Percentiles rank a stretch among this genome's conserved stretches.
Conservation (phyloP, 768 basidiomycete species). For the Rhodotorula kratochvilovae region DNA sequence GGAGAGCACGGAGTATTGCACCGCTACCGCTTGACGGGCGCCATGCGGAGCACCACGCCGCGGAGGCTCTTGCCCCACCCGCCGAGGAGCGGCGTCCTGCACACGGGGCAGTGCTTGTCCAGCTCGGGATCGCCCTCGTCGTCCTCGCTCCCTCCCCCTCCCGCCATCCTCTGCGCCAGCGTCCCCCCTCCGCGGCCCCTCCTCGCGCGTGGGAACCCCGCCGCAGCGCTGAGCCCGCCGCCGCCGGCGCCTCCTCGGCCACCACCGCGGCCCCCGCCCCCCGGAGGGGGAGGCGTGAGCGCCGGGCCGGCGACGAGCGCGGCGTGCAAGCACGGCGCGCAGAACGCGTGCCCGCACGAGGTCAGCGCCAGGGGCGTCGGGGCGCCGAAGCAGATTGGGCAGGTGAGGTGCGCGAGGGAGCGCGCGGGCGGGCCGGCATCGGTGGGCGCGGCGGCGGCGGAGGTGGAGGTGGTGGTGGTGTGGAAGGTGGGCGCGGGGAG, state of each 20-base stretch:
- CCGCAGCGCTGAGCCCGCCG: neutral
- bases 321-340: constrained; percentile 38
- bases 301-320: constrained; percentile 36
- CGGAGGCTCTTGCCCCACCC: constrained; percentile 39
- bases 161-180: neutral
- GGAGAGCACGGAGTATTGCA: too few relatives aligned
- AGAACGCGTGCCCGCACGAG: constrained; percentile 39
- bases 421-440: neutral
- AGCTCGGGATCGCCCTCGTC: constrained; percentile 31
- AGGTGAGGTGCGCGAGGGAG: constrained; percentile 31
- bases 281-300: constrained; percentile 26
- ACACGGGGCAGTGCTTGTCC: constrained; percentile 37
- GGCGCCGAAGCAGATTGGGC: constrained; percentile 39
- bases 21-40: constrained; percentile 9
- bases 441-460: neutral
- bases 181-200: neutral
- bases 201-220: neutral
- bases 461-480: neutral
- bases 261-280: neutral
- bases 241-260: neutral
- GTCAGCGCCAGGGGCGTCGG: constrained; percentile 38
- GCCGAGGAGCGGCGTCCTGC: constrained; percentile 31
- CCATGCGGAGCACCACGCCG: constrained; percentile 36
- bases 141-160: neutral
- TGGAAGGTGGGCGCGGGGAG: neutral